Evolutionary conservation across 2,329 filamentous ascomycete species (phyloP), one percentile per base, ranked within the genome.

Genomic region (Diplodia seriata): DNA sequence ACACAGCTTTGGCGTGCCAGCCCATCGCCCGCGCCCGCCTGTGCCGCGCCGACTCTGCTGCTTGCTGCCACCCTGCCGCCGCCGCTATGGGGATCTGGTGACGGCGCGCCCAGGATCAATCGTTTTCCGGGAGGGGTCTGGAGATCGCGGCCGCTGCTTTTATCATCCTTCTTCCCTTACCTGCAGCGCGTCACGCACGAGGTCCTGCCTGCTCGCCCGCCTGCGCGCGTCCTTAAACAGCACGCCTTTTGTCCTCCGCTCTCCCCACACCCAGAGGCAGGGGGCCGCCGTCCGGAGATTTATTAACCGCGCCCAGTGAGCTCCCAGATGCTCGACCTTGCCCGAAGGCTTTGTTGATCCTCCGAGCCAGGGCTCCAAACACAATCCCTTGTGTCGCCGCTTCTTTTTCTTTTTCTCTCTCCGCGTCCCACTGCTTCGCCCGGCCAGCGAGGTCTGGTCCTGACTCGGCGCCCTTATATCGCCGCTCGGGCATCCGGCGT

Each of bases 41-140:
- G 43, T 40, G 18, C 43, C 40, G 26, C 57, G 36, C 26, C 15
- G 23, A 26, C 26, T 7, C 55, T n/a, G 36, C 55, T 43, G 36
- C 55, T n/a, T 56, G 55, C 36, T 29, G 54, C 20, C 55, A 26
- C 36, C 36, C 15, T 14, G 20, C 40, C 36, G 56, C 56, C 56
- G 40, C 47, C 59, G 36, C 59, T 15, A 63, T 63, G 59, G 9
- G 29, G 43, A 63, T 63, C 59, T 63, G 59, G 59, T 63, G 59
- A 63, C 59, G 57, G 57, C 57, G 23, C 40, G 57, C 4, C 57
- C 38, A 62, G 57, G 57, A 62, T 62, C 40, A 49, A 62, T 62
- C 57, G 57, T 15, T 26, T 26, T 20, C 56, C 38, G 56, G 56
- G 56, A 59, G 20, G 55, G 56, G 36, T 47, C 56, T 57, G 55